Conservation (phyloP, 2,329 filamentous ascomycete genomes). For the Calonectria pseudoreteaudii region DNA sequence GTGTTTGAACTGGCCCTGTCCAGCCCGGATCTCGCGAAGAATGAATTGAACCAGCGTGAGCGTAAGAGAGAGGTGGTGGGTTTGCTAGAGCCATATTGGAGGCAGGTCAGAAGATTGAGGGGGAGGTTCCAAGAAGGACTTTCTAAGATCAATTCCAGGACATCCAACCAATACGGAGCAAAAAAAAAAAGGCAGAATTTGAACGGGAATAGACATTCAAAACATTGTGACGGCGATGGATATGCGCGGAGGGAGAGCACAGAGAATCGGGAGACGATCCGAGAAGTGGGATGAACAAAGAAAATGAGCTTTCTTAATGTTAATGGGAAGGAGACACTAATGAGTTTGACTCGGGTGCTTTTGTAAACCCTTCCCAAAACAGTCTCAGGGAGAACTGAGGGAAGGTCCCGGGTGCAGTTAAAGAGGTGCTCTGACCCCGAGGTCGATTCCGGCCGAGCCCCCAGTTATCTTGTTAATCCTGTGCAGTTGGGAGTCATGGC, state of each 20-base stretch:
- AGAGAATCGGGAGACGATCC: conserved; percentile 10
- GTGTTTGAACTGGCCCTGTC: conserved; percentile 40
- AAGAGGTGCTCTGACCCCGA: neutral
- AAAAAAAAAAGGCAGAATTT: conserved; percentile 44
- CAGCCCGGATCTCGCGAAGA: conserved; percentile 53
- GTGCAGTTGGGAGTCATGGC: conserved; percentile 7
- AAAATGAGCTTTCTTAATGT: neutral
- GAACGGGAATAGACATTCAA: conserved; percentile 46
- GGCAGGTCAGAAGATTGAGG: conserved; percentile 35
- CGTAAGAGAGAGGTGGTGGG: conserved; percentile 45
- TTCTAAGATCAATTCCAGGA: conserved; percentile 55
- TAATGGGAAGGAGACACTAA: conserved; percentile 19
- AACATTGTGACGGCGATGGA: conserved; percentile 51
- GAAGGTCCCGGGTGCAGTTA: neutral
- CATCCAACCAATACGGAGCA: conserved; percentile 52
- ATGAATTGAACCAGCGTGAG: conserved; percentile 53
- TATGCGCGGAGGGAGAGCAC: conserved; percentile 41
- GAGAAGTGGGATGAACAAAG: neutral
- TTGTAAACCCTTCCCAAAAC: conserved; percentile 11
- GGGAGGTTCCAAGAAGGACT: conserved; percentile 47
- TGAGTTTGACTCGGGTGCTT: neutral
- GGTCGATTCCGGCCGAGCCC: neutral
- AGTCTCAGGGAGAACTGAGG: neutral
- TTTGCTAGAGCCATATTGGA: conserved; percentile 50
- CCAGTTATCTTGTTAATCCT: neutral